Percentiles rank a stretch among this genome's conserved stretches.
phyloP scores from a whole-genome alignment of 2,329 filamentous ascomycete species.

The Neonectria magnoliae region DNA sequence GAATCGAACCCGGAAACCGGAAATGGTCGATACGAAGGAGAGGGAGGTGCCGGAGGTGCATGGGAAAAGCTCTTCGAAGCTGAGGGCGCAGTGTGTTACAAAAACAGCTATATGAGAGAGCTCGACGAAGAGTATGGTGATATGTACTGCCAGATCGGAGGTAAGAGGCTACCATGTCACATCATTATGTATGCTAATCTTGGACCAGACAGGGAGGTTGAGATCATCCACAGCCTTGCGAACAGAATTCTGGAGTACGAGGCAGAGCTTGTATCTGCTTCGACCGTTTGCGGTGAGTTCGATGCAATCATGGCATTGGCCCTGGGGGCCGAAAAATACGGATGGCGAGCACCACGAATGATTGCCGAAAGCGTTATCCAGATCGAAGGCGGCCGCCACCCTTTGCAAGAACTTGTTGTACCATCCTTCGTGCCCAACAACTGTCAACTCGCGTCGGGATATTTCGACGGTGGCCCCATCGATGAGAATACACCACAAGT shows the following conservation, averaged over 20 bases:
- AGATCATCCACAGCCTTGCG: conserved; percentile 83
- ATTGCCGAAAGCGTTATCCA: conserved; percentile 74
- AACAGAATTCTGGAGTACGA: conserved; percentile 76
- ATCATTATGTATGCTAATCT: conserved; percentile 31
- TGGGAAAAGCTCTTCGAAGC: conserved; percentile 86
- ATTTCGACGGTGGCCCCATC: conserved; percentile 36
- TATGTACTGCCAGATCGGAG: conserved; percentile 83
- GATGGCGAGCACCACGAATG: conserved; percentile 75
- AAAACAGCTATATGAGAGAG: conserved; percentile 81
- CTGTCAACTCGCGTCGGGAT: conserved; percentile 73
- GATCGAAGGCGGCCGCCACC: conserved; percentile 84
- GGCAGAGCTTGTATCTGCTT: conserved; percentile 71
- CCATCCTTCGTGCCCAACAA: conserved; percentile 86
- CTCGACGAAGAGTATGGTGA: conserved; percentile 87
- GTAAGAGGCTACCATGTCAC: conserved; percentile 54
- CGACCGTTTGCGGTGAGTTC: conserved; percentile 84
- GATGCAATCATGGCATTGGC: conserved; percentile 87
- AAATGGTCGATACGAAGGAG: conserved; percentile 70
- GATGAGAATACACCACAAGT: conserved; percentile 59
- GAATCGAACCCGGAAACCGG: conserved; percentile 62
- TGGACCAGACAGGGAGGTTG: conserved; percentile 80
- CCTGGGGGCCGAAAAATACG: conserved; percentile 78
- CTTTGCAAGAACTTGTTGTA: conserved; percentile 86
- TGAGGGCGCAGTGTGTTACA: conserved; percentile 81
- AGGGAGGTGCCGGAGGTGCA: conserved; percentile 60